These are phyloP conservation scores for Alternaria triticimaculans DNA, from an alignment of 2,329 filamentous ascomycete species.

Conservation along the genomic window DNA sequence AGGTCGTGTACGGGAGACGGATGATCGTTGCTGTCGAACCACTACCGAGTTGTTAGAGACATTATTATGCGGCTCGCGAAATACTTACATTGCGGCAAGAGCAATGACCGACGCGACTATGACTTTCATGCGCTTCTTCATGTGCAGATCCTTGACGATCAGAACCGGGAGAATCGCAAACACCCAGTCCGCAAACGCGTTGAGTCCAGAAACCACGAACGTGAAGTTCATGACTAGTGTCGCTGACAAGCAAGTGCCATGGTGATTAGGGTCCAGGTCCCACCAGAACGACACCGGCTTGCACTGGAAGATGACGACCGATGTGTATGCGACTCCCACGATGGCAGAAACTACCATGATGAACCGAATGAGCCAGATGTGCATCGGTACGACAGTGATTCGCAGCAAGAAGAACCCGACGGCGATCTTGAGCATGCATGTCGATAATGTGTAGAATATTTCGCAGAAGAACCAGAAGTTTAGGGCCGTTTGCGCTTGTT, in stretches of 20 bases:
- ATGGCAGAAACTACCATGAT: constrained; percentile 54
- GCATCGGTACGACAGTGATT: constrained; percentile 53
- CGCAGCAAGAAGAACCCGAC: constrained; percentile 60
- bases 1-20: constrained; percentile 35
- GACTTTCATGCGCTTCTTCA: constrained; percentile 60
- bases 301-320: constrained; percentile 61
- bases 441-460: constrained; percentile 58
- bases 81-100: constrained; percentile 50
- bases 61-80: neutral
- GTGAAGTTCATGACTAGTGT: constrained; percentile 60
- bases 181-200: constrained; percentile 38
- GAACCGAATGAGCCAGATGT: constrained; percentile 55
- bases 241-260: constrained; percentile 51
- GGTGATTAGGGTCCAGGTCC: constrained; percentile 44
- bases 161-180: constrained; percentile 50
- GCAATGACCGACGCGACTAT: constrained; percentile 61
- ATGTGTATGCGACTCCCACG: constrained; percentile 57
- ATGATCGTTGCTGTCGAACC: constrained; percentile 50
- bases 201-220: constrained; percentile 45
- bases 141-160: constrained; percentile 62
- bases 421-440: constrained; percentile 57
- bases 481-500: constrained; percentile 33
- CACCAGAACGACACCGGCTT: constrained; percentile 59
- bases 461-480: constrained; percentile 62
- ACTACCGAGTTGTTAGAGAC: constrained; percentile 20